These are phyloP conservation scores for Fusarium brevicatenulatum DNA, from an alignment of 2,329 filamentous ascomycete genomes.

Conservation along the genomic window DNA sequence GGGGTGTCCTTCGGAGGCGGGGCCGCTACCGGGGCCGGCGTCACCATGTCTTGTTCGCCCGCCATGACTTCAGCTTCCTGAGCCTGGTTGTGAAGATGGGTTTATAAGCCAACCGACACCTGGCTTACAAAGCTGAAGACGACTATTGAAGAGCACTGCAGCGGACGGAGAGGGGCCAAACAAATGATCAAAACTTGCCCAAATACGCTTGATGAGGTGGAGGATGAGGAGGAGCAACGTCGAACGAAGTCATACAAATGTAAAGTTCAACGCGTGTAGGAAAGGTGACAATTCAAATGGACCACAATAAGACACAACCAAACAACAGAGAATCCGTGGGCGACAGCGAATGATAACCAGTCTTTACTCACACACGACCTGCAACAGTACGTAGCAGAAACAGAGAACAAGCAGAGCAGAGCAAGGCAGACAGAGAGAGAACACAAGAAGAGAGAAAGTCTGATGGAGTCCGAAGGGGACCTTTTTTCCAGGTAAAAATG, in stretches of 20 bases:
- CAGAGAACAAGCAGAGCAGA: constrained; percentile 17
- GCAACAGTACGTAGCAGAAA: constrained; percentile 20
- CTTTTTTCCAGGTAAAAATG: constrained; percentile 27
- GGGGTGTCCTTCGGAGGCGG: constrained; percentile 29
- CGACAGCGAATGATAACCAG: neutral
- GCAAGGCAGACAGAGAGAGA: constrained; percentile 11
- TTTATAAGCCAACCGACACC: neutral
- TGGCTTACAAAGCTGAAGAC: neutral
- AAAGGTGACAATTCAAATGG: constrained; percentile 2
- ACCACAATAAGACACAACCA: neutral
- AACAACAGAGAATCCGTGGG: constrained; percentile 4
- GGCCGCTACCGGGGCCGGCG: constrained; percentile 20
- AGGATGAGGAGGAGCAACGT: neutral
- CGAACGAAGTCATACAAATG: neutral
- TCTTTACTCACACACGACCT: constrained; percentile 8
- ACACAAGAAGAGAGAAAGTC: constrained; percentile 30
- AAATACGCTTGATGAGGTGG: neutral
- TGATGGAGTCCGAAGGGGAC: constrained; percentile 29
- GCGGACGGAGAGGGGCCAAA: neutral
- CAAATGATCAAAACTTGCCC: neutral
- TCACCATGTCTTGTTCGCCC: constrained; percentile 31
- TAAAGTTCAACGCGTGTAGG: constrained; percentile 6
- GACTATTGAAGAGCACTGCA: neutral
- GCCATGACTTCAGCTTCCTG: constrained; percentile 28
- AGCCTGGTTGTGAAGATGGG: neutral